Percentiles rank a stretch among this genome's conserved stretches.
phyloP scores from a whole-genome alignment of 2,329 filamentous ascomycete species.

The Apiospora arundinis region DNA sequence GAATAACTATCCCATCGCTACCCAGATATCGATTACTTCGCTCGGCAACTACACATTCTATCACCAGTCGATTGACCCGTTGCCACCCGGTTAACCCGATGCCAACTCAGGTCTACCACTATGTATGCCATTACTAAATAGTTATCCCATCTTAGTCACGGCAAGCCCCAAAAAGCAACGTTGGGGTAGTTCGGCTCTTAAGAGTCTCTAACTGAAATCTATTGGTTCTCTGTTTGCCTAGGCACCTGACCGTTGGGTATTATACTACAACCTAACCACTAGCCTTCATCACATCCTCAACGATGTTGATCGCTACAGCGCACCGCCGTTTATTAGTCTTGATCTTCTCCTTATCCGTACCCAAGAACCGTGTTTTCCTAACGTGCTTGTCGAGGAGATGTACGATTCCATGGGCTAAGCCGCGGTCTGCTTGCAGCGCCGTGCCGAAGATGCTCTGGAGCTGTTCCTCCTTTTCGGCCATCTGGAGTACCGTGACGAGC shows the following conservation, averaged over 20 bases:
- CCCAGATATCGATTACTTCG: too few species aligned
- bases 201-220: too few species aligned
- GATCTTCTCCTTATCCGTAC: slow-evolving; percentile 52
- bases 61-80: neutral
- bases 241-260: too few species aligned
- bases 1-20: neutral
- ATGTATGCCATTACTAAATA: too few species aligned
- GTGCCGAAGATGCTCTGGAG: slow-evolving; percentile 69
- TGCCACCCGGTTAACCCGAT: neutral
- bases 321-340: slow-evolving; percentile 55
- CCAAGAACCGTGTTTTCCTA: slow-evolving; percentile 64
- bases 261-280: neutral
- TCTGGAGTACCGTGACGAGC: slow-evolving; percentile 76
- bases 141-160: neutral
- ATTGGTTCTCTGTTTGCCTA: too few species aligned
- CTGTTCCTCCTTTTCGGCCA: slow-evolving; percentile 61
- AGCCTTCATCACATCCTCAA: neutral
- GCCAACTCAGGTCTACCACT: neutral
- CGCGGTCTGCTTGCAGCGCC: slow-evolving; percentile 59
- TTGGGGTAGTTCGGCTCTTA: too few species aligned
- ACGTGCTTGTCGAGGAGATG: slow-evolving; percentile 83
- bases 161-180: neutral
- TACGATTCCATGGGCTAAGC: slow-evolving; percentile 75
- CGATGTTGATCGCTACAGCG: slow-evolving; percentile 13
- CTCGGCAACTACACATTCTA: too few species aligned